Base-by-base conservation (phyloP, 441 rosid species). In the Croton setiger region DNA sequence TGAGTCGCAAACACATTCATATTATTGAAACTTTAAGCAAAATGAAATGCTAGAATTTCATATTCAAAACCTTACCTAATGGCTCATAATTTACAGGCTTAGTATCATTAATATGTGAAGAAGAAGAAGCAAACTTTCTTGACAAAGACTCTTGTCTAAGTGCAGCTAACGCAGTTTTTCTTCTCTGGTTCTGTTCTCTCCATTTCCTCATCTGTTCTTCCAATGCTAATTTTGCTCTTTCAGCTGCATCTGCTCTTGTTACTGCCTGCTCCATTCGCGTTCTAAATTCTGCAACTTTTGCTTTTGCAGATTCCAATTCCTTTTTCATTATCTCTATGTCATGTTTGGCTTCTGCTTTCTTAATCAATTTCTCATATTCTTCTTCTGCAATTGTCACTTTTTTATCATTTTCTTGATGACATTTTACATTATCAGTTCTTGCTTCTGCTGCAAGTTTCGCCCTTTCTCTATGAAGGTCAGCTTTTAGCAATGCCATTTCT, bases 161-260 rank as follows among this genome's bases (percentile, higher is more conserved):
- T 33, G 80, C 83, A 59, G 76, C 82, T 51, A 77, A 71, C 48
- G 88, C 88, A 0, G 81, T 80, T 71, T 69, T 84, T 71, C 83
- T 80, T 69, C 77, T 81, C 69, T 83, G 78, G 78, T 72, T 88
- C 67, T 67, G 80, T 31, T 81, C 82, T 72, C 51, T 66, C 82
- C 80, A 75, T 53, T 41, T 75, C 78, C 71, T 83, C 47, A 81
- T 71, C 79, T 76, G 86, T 39, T 77, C 82, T 68, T 81, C 88
- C 3, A 84, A 18, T 17, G 3, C 67, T 41, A 63, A 36, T 67
- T 82, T 84, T 5, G 85, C 90, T 74, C 10, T 80, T 82, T 88
- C 90, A 0, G 88, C 86, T 1, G 80, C 70, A 51, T 86, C 85
- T 0, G 87, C 93, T 21, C 90, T 76, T 5, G 84, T 73, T 9